phyloP scores from a whole-genome alignment of 169 alveolate species.

The Perkinsus olseni region DNA sequence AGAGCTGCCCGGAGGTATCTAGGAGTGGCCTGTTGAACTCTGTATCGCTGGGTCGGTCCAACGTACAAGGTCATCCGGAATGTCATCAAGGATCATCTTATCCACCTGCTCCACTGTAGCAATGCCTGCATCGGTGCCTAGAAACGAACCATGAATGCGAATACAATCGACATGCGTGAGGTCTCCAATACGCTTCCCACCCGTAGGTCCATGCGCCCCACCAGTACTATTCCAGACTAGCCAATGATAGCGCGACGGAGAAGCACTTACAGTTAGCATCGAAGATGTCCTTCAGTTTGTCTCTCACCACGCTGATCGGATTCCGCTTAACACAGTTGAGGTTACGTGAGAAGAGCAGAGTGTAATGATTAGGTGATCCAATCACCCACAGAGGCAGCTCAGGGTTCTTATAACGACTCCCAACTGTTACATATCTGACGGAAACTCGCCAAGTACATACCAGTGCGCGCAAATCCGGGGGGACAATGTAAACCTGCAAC shows the following conservation, averaged over 20 bases:
- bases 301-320: background rate
- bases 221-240: too few species aligned
- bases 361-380: conserved; percentile 40
- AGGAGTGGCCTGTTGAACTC: background rate
- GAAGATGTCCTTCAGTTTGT: background rate
- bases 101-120: background rate
- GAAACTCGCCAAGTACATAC: background rate
- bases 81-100: background rate
- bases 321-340: background rate
- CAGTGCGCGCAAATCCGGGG: background rate
- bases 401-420: conserved; percentile 37
- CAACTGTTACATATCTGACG: conserved; percentile 23
- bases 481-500: too few species aligned
- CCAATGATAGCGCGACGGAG: background rate
- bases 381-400: conserved; percentile 41
- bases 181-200: too few species aligned
- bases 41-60: background rate
- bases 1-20: background rate
- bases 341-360: conserved; percentile 11
- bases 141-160: too few species aligned
- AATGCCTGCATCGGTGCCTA: background rate
- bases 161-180: too few species aligned
- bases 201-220: too few species aligned
- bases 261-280: background rate
- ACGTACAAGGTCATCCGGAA: background rate